phyloP scores from a whole-genome alignment of 176 grass and related monocot species.

The Aegilops bicornis region DNA sequence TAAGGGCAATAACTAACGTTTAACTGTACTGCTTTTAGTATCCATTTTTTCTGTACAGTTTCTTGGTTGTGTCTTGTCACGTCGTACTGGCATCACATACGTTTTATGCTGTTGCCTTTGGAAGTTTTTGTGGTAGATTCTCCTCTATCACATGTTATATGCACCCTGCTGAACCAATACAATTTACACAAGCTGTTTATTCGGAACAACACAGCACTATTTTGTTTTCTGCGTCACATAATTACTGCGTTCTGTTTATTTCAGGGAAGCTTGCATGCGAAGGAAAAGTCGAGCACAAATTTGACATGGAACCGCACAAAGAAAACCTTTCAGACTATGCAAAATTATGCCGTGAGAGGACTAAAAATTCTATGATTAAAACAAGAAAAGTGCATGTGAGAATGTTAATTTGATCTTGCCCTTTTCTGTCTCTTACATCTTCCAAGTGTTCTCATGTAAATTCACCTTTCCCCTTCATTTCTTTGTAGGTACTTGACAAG shows the following conservation, averaged over 20 bases:
- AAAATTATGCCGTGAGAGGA: conserved; percentile 85
- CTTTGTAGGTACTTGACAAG: conserved; percentile 63
- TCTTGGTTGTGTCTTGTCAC: not conserved
- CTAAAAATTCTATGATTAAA: conserved; percentile 66
- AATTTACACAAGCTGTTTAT: not conserved
- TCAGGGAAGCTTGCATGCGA: conserved; percentile 67
- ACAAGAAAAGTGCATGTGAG: conserved; percentile 73
- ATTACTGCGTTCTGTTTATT: not conserved
- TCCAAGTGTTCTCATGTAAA: not conserved
- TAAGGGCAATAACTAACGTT: not conserved
- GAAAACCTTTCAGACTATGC: conserved; percentile 87
- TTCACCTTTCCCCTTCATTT: not conserved
- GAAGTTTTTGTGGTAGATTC: conserved; percentile 7
- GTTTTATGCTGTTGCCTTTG: not conserved
- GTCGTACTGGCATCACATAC: not conserved
- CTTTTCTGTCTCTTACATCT: not conserved
- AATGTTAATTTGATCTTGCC: not conserved
- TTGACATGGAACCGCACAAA: conserved; percentile 88
- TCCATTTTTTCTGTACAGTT: not conserved
- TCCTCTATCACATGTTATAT: not conserved
- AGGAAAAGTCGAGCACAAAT: conserved; percentile 85
- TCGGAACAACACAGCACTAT: not conserved
- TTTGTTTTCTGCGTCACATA: conserved; percentile 11
- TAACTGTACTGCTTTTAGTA: not conserved
- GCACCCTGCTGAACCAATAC: not conserved